phyloP scores from a whole-genome alignment of 768 basidiomycete species.

The Phlegmacium glaucopus region DNA sequence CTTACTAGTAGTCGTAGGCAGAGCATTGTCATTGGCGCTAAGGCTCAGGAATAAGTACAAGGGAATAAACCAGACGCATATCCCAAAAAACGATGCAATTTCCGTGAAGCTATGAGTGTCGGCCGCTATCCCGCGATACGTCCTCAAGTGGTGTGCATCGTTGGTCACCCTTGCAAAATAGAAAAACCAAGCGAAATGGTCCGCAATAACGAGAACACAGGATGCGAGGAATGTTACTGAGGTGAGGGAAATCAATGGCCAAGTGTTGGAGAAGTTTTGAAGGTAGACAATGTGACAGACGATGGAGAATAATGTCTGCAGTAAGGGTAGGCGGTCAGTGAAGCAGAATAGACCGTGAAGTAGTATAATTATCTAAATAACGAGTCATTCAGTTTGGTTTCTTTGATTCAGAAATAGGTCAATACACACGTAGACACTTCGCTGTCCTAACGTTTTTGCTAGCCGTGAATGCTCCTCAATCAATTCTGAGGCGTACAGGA shows the following conservation, averaged over 20 bases:
- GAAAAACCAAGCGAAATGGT: conserved; percentile 98
- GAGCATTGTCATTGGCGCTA: conserved; percentile 94
- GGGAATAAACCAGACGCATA: conserved; percentile 88
- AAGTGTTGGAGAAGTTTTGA: conserved; percentile 84
- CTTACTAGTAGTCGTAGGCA: conserved; percentile 67
- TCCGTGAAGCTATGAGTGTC: conserved; percentile 56
- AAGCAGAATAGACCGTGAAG: conserved; percentile 77
- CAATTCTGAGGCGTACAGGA: conserved; percentile 90
- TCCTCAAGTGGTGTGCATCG: conserved; percentile 52
- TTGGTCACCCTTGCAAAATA: conserved; percentile 78
- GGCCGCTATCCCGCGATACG: conserved; percentile 39
- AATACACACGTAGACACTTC: conserved; percentile 79
- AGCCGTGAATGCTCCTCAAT: conserved; percentile 89
- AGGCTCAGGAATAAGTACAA: conserved; percentile 94
- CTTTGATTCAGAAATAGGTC: not conserved
- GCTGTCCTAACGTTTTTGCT: conserved; percentile 80
- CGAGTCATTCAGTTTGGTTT: not conserved
- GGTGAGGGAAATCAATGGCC: conserved; percentile 92
- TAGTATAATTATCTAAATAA: conserved; percentile 66
- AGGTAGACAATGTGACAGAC: conserved; percentile 86
- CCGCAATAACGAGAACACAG: conserved; percentile 76
- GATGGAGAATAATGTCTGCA: conserved; percentile 75
- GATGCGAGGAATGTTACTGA: conserved; percentile 84
- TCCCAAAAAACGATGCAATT: conserved; percentile 79
- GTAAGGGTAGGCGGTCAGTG: conserved; percentile 76